A percentile compares a stretch with the other conserved stretches of the same genome.
These are phyloP conservation scores for Rosa multiflora DNA, from an alignment of 306 rosid species.

Conservation along the genomic window DNA sequence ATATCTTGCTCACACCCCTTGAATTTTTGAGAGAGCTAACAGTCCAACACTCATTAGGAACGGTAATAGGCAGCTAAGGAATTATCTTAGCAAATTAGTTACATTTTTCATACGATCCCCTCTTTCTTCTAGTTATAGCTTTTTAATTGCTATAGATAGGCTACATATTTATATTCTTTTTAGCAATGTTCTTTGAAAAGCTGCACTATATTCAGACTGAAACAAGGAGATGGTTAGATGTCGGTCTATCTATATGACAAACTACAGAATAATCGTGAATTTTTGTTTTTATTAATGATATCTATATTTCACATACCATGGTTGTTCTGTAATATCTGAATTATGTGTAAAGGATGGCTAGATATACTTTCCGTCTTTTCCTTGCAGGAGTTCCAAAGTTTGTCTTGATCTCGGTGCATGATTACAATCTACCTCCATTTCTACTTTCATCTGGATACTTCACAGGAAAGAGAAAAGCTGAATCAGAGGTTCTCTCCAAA, in stretches of 20 bases:
- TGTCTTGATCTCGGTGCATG: conserved; percentile 85
- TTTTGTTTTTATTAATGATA: neutral
- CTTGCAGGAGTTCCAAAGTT: conserved; percentile 89
- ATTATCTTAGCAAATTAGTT: neutral
- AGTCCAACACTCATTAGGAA: neutral
- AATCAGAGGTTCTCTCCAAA: conserved; percentile 91
- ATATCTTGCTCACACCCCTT: neutral
- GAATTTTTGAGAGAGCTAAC: neutral
- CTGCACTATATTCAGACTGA: neutral
- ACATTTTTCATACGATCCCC: too few relatives aligned
- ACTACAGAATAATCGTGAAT: neutral
- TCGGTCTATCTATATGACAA: neutral
- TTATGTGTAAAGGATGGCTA: neutral
- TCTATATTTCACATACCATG: neutral
- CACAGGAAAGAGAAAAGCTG: conserved; percentile 97
- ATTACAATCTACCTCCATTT: conserved; percentile 82
- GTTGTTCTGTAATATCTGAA: neutral
- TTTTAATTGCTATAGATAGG: too few relatives aligned
- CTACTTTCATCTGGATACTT: conserved; percentile 84
- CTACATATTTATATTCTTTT: too few relatives aligned
- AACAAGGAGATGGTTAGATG: neutral
- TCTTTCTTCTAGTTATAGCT: too few relatives aligned
- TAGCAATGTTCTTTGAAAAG: neutral
- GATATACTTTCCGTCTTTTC: conserved; percentile 3
- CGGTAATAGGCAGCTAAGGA: neutral